Evolutionary conservation across 257 asterid genomes (phyloP).

Genomic region (Nyctanthes arbortristis): DNA sequence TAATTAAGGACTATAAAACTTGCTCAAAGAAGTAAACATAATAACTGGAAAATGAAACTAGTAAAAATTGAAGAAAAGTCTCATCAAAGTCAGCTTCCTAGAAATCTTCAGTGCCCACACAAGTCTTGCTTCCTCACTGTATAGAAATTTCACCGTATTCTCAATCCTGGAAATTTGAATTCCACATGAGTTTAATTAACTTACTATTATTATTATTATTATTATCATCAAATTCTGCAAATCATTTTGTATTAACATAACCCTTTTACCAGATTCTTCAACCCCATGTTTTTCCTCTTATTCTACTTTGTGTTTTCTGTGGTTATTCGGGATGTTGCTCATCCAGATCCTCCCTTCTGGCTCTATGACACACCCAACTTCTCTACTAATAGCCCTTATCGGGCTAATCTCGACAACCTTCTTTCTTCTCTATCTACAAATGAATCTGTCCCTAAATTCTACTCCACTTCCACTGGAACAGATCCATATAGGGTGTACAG

Average conservation of each 20-base stretch:
- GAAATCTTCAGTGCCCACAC: no score
- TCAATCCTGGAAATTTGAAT: no score
- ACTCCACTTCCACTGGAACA: neutral
- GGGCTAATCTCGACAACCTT: conserved; percentile 3
- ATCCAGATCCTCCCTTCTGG: conserved; percentile 11
- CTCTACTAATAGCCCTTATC: conserved; percentile 14
- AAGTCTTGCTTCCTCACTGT: no score
- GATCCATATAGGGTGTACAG: conserved; percentile 4
- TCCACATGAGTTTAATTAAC: no score
- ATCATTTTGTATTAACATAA: neutral
- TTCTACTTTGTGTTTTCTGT: neutral
- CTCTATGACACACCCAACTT: neutral
- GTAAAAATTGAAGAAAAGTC: neutral
- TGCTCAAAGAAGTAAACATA: no score
- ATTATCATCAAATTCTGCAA: no score
- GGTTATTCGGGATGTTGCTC: neutral
- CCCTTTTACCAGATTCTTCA: neutral
- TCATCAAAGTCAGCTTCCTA: neutral
- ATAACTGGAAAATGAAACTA: neutral
- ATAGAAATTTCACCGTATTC: no score
- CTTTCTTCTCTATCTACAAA: neutral
- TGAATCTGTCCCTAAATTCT: neutral
- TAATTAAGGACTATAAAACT: no score
- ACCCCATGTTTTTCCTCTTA: conserved; percentile 12
- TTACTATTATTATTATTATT: no score